Evolutionary conservation across 345 rosid genomes (phyloP), one percentile per base, ranked within the genome.

Genomic region (Pistacia atlantica): DNA sequence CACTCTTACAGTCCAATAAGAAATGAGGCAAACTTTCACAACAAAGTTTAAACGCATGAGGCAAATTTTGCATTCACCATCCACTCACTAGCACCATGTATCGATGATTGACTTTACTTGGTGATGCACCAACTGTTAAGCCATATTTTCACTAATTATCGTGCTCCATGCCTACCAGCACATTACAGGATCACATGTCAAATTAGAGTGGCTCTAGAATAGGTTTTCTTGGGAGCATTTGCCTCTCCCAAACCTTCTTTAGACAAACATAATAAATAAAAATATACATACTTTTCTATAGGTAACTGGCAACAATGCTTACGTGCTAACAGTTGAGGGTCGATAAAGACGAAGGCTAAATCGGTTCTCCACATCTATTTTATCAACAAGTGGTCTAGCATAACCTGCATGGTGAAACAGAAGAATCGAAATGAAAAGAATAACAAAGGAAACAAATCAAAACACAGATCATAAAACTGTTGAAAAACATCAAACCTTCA

Each of bases 241-340:
- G 42, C 42, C 52, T 52, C 4, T 56, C 61, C 69, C 3, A 73
- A 65, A n/a, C 35, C 13, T 73, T 33, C 12, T 11, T 52, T 28
- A 14, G 65, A 73, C 58, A 31, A 9, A 48, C 22, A 25, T 45
- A 37, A 46, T 42, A 72, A 42, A 22, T 16, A 58, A 59, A 7
- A 59, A 28, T 16, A 35, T 57, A 28, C 45, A 9, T 5, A 11
- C 11, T 7, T 1, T 13, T 11, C 35, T 35, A 69, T 33, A 67
- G 37, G 25, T 48, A 51, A 28, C 42, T 51, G 11, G 11, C 17
- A 62, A 25, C 7, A 64, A 62, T 9, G 64, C 91, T 78, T 81
- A 86, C 89, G 91, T 88, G 84, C 89, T 85, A 78, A 75, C 79
- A 2, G 91, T 90, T 22, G 91, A 88, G 78, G 93, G 90, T 65